These are phyloP conservation scores for Hortiboletus flavorubellus DNA, from an alignment of 768 basidiomycete genomes.

Conservation along the genomic window DNA sequence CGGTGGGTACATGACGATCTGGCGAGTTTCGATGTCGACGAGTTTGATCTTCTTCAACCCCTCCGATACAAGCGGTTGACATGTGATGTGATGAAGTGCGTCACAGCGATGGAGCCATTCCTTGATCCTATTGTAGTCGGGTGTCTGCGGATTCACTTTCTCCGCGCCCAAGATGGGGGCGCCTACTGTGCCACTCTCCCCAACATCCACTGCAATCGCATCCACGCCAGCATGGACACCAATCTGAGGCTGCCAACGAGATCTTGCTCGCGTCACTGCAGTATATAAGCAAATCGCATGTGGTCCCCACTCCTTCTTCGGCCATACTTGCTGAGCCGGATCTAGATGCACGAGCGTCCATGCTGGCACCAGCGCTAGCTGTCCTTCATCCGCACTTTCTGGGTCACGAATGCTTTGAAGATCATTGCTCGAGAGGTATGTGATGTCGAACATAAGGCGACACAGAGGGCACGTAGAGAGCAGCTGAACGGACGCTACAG, in stretches of 20 bases:
- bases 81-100: background rate
- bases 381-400: background rate
- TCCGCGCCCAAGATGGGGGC: background rate
- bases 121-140: background rate
- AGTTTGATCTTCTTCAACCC: background rate
- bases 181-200: background rate
- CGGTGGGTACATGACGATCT: background rate
- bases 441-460: background rate
- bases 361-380: background rate
- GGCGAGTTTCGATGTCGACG: background rate
- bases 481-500: background rate
- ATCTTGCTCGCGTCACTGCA: background rate
- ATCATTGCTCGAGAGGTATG: background rate
- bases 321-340: background rate
- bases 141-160: background rate
- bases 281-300: background rate
- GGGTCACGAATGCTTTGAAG: background rate
- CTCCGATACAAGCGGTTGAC: background rate
- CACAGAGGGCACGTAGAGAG: background rate
- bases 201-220: background rate
- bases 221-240: background rate
- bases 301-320: background rate
- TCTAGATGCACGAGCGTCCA: conserved; percentile 3
- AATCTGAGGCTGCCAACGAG: conserved; percentile 3
- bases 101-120: no score